A percentile compares a stretch with the other conserved stretches of the same genome.
Evolutionary conservation across 805 yeast species (phyloP).

Genomic region (Candida pseudofarinosa): DNA sequence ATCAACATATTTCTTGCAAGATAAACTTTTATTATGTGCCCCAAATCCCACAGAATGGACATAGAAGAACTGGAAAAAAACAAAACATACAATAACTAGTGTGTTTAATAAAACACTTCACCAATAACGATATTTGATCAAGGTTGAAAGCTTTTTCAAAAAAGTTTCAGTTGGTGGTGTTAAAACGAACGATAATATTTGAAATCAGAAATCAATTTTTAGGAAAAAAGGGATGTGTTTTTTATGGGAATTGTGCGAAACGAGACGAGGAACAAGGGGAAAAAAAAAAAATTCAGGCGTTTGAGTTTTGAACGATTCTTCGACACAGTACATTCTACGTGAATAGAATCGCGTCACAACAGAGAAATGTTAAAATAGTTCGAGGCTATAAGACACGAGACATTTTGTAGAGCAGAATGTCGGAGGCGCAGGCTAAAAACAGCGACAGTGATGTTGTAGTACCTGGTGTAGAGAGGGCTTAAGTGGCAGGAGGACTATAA

Average conservation of each 20-base stretch:
- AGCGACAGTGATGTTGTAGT: too few species aligned
- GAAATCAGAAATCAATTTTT: conserved; percentile 1
- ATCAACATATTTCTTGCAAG: too few species aligned
- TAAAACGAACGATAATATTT: conserved; percentile 1
- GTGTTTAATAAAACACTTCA: neutral
- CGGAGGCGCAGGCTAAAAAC: neutral
- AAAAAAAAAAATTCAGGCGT: neutral
- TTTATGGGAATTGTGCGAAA: neutral
- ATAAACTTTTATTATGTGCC: neutral
- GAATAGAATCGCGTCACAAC: neutral
- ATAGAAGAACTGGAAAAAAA: neutral
- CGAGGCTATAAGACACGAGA: neutral
- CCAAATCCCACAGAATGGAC: neutral
- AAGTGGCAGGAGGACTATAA: too few species aligned
- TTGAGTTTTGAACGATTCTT: conserved; percentile 1
- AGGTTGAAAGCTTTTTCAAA: neutral
- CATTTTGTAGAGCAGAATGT: neutral
- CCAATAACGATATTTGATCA: neutral
- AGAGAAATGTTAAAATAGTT: neutral
- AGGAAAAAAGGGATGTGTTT: neutral
- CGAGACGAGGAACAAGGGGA: conserved; percentile 1
- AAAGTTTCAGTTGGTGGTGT: neutral
- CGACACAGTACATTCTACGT: neutral
- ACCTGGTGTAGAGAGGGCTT: too few species aligned
- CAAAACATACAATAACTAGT: neutral